A percentile compares a stretch with the other conserved stretches of the same genome.
Conservation (phyloP, 148 eudicot species). For the Chenopodium album region DNA sequence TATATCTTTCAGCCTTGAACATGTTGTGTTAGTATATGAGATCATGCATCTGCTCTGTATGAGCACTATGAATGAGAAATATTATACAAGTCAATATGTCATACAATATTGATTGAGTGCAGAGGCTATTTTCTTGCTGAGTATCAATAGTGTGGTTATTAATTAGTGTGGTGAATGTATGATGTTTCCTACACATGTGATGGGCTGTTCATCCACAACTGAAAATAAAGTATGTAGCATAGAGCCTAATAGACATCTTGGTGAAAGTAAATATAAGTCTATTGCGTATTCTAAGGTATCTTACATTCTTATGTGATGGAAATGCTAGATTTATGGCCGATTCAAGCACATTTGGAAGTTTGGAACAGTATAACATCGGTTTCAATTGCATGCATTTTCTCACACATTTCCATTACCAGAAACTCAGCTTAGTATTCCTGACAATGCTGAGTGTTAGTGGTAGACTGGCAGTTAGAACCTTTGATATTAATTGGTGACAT, state of each 20-base stretch:
- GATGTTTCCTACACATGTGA: neutral
- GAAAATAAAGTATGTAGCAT: neutral
- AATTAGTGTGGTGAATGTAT: neutral
- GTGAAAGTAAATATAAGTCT: neutral
- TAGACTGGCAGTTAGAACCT: neutral
- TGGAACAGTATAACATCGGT: neutral
- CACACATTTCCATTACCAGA: neutral
- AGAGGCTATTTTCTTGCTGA: neutral
- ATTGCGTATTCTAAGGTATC: neutral
- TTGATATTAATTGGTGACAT: neutral
- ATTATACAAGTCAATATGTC: neutral
- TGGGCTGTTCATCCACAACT: neutral
- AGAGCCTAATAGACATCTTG: neutral
- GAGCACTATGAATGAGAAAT: neutral
- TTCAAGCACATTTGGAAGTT: neutral
- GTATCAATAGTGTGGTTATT: neutral
- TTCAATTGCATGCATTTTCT: neutral
- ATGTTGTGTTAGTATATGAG: constrained; percentile 1
- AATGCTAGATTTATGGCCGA: neutral
- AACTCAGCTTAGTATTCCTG: neutral
- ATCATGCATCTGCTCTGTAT: neutral
- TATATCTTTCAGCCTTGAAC: neutral
- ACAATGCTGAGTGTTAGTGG: neutral
- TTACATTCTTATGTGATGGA: neutral
- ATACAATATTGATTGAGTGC: neutral